A percentile compares a stretch with the other conserved stretches of the same genome.
Conservation (phyloP, 164 flowering plant genomes). For the Aristolochia contorta region DNA sequence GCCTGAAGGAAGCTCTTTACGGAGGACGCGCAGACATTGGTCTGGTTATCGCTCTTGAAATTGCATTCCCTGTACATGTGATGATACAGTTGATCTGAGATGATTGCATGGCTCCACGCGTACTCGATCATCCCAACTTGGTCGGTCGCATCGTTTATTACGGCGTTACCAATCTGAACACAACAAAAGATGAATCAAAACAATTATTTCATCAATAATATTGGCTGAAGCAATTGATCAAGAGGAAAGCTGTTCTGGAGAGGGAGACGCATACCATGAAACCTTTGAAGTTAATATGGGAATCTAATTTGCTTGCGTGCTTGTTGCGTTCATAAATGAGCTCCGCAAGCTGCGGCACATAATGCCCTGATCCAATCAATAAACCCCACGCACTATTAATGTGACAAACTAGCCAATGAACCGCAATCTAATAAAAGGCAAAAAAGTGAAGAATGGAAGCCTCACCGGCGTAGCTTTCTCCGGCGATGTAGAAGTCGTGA, state of each 20-base stretch:
- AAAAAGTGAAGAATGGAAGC: background rate
- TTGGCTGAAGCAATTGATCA: background rate
- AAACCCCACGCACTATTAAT: background rate
- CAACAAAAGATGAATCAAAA: background rate
- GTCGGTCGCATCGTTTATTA: constrained; percentile 46
- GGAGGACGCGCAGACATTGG: constrained; percentile 12
- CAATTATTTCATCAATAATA: no score
- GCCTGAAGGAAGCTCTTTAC: constrained; percentile 21
- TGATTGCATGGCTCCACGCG: constrained; percentile 63
- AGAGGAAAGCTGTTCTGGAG: background rate
- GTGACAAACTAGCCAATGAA: background rate
- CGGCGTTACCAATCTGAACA: constrained; percentile 54
- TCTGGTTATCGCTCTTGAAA: constrained; percentile 14
- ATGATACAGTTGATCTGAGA: constrained; percentile 42
- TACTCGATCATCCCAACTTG: constrained; percentile 38
- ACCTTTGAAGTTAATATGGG: constrained; percentile 50
- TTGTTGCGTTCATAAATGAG: constrained; percentile 42
- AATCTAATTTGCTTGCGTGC: constrained; percentile 20
- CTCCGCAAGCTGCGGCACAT: constrained; percentile 60
- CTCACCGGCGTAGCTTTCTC: constrained; percentile 61
- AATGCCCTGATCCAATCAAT: constrained; percentile 34
- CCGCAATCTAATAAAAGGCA: background rate
- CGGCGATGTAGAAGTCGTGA: constrained; percentile 44
- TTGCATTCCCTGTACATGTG: constrained; percentile 31
- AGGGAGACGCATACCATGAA: constrained; percentile 35